Evolutionary conservation across 306 rosid genomes (phyloP), one percentile per base, ranked within the genome.

Genomic region (Malus sylvestris): DNA sequence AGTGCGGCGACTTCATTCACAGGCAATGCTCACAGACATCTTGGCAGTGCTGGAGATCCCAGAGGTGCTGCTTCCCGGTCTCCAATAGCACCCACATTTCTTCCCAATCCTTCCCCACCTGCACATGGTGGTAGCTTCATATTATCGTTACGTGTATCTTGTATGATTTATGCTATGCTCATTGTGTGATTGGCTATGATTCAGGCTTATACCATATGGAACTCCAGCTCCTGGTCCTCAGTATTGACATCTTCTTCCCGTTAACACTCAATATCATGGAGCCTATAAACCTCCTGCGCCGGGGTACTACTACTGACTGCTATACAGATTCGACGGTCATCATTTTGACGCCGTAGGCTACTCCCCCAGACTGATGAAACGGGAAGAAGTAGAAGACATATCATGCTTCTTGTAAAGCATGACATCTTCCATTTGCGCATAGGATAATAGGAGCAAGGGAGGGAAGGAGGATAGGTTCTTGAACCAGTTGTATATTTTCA

Each of bases 161-260:
- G 12, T 74, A 59, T 23, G 66, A 19, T 70, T 29, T 35, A 22
- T 71, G 1, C n/a, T 12, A 6, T 44, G 27, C 82, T n/a, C 40
- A 15, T 69, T 67, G 25, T 9, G 83, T 71, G 4, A 68, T 79
- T 73, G 45, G 30, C 79, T 67, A 35, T 45, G 51, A 58, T 65
- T 81, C 87, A 83, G 96, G 83, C 82, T 42, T 83, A 55, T 83
- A 55, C 85, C 79, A 1, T 76, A 79, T 73, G 84, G 74, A 10
- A 80, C 67, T 61, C 83, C 46, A 18, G 40, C 32, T 55, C 76
- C 72, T 60, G 81, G 84, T 75, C 83, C 86, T 68, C 78, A 68
- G 38, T 11, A 73, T 45, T 77, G 76, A 80, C 74, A 72, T 46
- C 19, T 46, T 29, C 65, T 45, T 76, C 82, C 78, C 29, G 74